Percentiles rank a stretch among this genome's conserved stretches.
These are phyloP conservation scores for Krasilnikovozyma curviuscula DNA, from an alignment of 768 basidiomycete genomes.

Conservation along the genomic window DNA sequence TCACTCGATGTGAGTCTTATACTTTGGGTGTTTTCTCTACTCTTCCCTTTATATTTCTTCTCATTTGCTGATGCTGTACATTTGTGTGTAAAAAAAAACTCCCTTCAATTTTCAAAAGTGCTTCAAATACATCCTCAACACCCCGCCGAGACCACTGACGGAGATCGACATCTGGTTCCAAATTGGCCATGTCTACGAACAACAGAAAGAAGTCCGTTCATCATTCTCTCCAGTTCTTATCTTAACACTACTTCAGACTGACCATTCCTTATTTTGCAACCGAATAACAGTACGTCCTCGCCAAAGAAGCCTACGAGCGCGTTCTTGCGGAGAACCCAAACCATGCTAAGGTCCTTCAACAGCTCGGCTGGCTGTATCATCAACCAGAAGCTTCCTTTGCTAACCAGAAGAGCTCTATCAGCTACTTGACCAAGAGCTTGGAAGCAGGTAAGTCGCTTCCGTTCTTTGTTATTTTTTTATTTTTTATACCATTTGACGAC, in stretches of 20 bases:
- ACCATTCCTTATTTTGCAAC: not conserved
- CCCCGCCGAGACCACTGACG: conserved; percentile 84
- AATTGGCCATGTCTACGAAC: conserved; percentile 95
- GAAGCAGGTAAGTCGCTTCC: conserved; percentile 54
- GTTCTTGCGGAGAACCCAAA: conserved; percentile 81
- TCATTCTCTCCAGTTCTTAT: not conserved
- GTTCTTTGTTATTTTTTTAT: too few species aligned
- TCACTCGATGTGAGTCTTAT: conserved; percentile 38
- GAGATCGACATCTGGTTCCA: conserved; percentile 99
- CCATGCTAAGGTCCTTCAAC: conserved; percentile 92
- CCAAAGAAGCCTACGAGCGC: conserved; percentile 88
- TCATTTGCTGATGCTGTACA: not conserved
- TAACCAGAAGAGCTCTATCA: conserved; percentile 84
- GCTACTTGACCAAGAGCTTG: conserved; percentile 80
- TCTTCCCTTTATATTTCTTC: not conserved
- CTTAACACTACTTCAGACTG: not conserved
- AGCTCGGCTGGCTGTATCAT: conserved; percentile 93
- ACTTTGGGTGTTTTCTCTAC: not conserved
- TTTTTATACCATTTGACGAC: not conserved
- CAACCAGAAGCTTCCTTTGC: conserved; percentile 88
- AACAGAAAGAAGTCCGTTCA: conserved; percentile 70
- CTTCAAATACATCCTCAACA: conserved; percentile 89
- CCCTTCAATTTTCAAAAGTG: conserved; percentile 33
- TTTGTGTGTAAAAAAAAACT: not conserved
- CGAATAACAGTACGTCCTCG: conserved; percentile 48